Evolutionary conservation across 257 asterid genomes (phyloP), one percentile per base, ranked within the genome.

Genomic region (Ballota nigra): DNA sequence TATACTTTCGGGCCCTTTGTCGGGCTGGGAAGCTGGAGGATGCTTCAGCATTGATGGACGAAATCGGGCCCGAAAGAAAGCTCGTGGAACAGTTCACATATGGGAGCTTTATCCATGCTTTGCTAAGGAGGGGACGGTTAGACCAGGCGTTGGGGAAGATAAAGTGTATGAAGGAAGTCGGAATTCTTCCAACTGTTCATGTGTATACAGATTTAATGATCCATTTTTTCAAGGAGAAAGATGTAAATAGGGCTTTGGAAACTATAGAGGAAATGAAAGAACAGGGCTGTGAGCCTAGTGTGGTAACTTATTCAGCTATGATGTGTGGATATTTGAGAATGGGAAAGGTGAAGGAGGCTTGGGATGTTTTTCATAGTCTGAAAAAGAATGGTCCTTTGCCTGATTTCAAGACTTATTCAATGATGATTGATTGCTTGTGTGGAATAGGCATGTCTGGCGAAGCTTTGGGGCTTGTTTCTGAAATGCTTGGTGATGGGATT

Each of bases 371-470:
- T 71, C 61, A 79, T 52, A 68, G 47, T 47, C 72, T 90, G 56
- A 92, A 75, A 74, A 47, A 40, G 73, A 63, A 83, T 6, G 97
- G 98, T 11, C 89, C 92, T 2, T 56, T 33, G 2, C 98, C 96
- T 20, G 98, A 92, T 79, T 92, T 90, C 63, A 90, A 83, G 84
- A 80, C 95, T 16, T 90, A 92, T 34, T 84, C 98, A 0, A 90
- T 88, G 95, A 83, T 90, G 59, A 83, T 92, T 41, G 67, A 79
- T 58, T 86, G 96, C 73, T 88, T 92, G 1, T 87, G 97, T 80
- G 80, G 72, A 74, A 41, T 67, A 24, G 95, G 96, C 38, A 73
- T 75, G 71, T 92, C 98, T 53, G 97, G 87, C 81, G 93, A 90
- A 75, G 97, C 95, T 72, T 65, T 83, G 16, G 74, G 65, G 31